Evolutionary conservation across 352 stramenopile genomes (phyloP).

Genomic region (Phytophthora sojae): DNA sequence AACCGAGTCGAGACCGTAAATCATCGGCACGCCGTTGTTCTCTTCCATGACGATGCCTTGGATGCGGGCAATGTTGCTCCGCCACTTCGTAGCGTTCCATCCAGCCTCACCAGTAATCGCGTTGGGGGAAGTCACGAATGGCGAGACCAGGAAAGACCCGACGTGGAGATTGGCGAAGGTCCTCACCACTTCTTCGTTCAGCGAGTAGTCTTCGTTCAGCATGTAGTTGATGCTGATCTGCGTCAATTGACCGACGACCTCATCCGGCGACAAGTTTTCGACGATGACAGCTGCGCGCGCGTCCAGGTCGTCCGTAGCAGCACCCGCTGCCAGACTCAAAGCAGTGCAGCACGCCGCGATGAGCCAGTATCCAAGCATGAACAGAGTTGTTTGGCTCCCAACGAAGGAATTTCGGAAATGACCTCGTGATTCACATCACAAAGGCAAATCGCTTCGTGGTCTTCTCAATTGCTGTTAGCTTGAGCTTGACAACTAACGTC

Average conservation of each 20-base stretch:
- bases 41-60: conserved; percentile 73
- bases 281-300: background rate
- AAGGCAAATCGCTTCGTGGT: background rate
- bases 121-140: conserved; percentile 32
- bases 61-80: conserved; percentile 68
- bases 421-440: background rate
- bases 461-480: background rate
- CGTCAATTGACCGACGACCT: background rate
- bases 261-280: background rate
- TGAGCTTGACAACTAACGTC: background rate
- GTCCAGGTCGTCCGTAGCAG: background rate
- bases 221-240: conserved; percentile 9
- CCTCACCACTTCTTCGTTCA: conserved; percentile 63
- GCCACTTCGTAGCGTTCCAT: conserved; percentile 72
- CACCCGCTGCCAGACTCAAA: background rate
- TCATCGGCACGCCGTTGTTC: conserved; percentile 36
- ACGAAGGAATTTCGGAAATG: background rate
- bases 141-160: conserved; percentile 79
- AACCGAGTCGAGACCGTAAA: background rate
- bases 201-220: conserved; percentile 39
- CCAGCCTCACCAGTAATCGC: conserved; percentile 27
- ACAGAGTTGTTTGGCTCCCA: background rate
- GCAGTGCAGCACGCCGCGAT: background rate
- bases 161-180: conserved; percentile 79
- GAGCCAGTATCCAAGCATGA: background rate